Base-by-base conservation (phyloP, 2,329 filamentous ascomycete genomes). In the Pseudocercospora eumusae region DNA sequence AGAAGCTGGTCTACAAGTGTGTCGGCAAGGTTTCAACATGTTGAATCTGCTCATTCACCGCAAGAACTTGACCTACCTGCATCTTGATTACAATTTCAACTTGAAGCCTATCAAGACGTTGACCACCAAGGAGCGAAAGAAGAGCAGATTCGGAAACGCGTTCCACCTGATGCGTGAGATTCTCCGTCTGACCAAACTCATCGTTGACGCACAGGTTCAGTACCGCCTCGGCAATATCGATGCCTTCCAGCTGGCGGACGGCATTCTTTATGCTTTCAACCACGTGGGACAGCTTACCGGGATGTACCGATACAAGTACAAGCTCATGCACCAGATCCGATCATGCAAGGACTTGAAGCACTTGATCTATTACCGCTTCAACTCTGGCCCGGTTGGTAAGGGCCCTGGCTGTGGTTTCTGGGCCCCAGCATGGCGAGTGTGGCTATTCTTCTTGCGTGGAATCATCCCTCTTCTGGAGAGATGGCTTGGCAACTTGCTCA, bases 231-330 rank as follows among this genome's bases (percentile, higher is more conserved):
- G 96, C 62, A 99, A 99, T 73, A 98, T 99, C 66, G 95, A 99
- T 77, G 95, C 96, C 40, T 99, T 99, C 82, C 95, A 99, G 77
- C 87, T 99, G 67, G 95, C 95, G 3, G 95, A 99, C 76, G 95
- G 95, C 76, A 99, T 99, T 61, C 82, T 98, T n/a, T 99, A 99
- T 71, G 96, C 95, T 18, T 99, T 99, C 81, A 99, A 99, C 79
- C 95, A 99, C 71, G 95, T 99, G 61, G 95, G 95, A 65, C 96
- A 99, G 77, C 82, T 99, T 64, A 99, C 95, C 15, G 95, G 95
- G 75, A 99, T 99, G 95, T 99, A 99, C 79, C 90, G 95, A 64
- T 99, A 99, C 85, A 99, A 99, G 83, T 99, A 99, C 82, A 99
- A 99, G 83, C 84, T 99, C 60, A 99, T 99, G 95, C 95, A 99